Percentiles rank a stretch among this genome's conserved stretches.
Evolutionary conservation across 805 yeast species (phyloP).

Genomic region (Cyberlindnera mississippiensis): DNA sequence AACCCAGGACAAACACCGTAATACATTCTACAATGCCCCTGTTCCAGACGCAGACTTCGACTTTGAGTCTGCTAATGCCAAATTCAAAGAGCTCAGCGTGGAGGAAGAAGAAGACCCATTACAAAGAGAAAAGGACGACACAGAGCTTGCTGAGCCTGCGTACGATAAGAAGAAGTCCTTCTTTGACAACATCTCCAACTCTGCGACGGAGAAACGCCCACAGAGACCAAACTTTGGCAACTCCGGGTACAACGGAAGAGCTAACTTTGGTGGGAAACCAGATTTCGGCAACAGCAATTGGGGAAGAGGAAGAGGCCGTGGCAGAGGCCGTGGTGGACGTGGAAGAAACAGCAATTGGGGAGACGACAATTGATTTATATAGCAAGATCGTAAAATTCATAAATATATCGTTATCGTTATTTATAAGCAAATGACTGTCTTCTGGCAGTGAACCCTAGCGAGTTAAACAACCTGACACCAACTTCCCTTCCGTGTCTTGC

Average conservation of each 20-base stretch:
- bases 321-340: constrained; percentile 16
- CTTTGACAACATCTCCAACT: constrained; percentile 80
- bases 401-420: not conserved
- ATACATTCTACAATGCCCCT: constrained; percentile 25
- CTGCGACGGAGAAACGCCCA: constrained; percentile 45
- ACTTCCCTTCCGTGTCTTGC: constrained; percentile 26
- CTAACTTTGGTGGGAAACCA: constrained; percentile 4
- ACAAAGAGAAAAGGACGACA: not conserved
- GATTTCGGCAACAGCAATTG: constrained; percentile 5
- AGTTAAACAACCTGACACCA: constrained; percentile 19
- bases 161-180: constrained; percentile 84
- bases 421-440: not conserved
- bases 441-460: constrained; percentile 11
- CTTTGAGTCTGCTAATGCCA: constrained; percentile 70
- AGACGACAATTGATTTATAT: constrained; percentile 1
- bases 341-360: constrained; percentile 1
- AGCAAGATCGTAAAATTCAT: too few relatives aligned
- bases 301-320: constrained; percentile 17
- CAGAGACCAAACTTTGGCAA: constrained; percentile 9
- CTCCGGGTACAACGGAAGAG: constrained; percentile 18
- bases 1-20: constrained; percentile 8
- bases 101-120: constrained; percentile 5
- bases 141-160: constrained; percentile 27
- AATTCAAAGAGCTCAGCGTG: constrained; percentile 42
- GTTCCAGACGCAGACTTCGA: constrained; percentile 65